phyloP scores from a whole-genome alignment of 1,139 yeast genomes.

The Debaryomyces sp. region DNA sequence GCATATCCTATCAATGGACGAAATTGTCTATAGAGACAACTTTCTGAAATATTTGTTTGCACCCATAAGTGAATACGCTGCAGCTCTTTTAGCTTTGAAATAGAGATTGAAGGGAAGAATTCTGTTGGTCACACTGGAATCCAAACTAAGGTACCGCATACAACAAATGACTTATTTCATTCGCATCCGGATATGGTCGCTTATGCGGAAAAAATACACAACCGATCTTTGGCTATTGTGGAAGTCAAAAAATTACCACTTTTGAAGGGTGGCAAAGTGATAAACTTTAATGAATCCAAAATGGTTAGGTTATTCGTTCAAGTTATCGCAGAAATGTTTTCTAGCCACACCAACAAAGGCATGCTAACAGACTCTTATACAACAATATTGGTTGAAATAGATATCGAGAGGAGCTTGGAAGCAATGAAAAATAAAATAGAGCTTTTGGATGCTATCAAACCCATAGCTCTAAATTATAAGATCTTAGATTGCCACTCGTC shows the following conservation, averaged over 20 bases:
- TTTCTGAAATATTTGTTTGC: background rate
- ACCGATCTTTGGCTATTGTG: background rate
- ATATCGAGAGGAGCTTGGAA: too few relatives aligned
- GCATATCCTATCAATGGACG: background rate
- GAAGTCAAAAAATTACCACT: slow-evolving; percentile 3
- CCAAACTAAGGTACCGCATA: background rate
- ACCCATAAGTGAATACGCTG: background rate
- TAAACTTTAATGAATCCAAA: background rate
- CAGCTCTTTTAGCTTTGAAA: background rate
- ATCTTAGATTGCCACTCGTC: too few relatives aligned
- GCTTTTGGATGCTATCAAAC: too few relatives aligned
- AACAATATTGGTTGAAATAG: too few relatives aligned
- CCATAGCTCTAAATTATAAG: too few relatives aligned
- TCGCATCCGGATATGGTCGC: background rate
- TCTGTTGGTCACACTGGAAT: background rate
- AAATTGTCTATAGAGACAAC: background rate
- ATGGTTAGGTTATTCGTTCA: too few relatives aligned
- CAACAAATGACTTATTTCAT: background rate
- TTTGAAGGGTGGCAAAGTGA: background rate
- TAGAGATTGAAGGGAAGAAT: background rate
- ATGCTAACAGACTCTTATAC: too few relatives aligned
- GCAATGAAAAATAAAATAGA: too few relatives aligned
- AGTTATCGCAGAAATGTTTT: too few relatives aligned
- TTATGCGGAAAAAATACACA: background rate
- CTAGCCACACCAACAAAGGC: too few relatives aligned